phyloP scores from a whole-genome alignment of 768 basidiomycete genomes.

The Boletus reticulatus region DNA sequence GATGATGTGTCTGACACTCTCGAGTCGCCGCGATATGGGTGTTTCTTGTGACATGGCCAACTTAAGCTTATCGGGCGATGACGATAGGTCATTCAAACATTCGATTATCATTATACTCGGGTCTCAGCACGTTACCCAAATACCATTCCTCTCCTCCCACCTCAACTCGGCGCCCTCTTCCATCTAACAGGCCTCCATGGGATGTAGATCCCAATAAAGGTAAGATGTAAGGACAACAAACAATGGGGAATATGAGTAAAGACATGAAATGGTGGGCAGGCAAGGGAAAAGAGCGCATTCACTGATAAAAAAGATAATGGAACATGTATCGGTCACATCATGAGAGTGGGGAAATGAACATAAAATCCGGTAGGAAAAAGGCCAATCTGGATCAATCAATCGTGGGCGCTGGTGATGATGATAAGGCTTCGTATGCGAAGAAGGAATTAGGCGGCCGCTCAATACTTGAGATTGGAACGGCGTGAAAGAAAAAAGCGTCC shows the following conservation, averaged over 20 bases:
- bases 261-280: constrained; percentile 21
- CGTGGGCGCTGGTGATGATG: constrained; percentile 33
- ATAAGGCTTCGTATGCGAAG: constrained; percentile 24
- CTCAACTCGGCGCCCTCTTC: constrained; percentile 64
- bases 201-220: constrained; percentile 43
- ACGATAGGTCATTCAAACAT: no score
- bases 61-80: not conserved
- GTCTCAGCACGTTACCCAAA: not conserved
- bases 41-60: constrained; percentile 39
- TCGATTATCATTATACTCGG: not conserved
- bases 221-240: constrained; percentile 70
- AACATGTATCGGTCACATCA: constrained; percentile 24
- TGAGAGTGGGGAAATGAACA: constrained; percentile 20
- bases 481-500: constrained; percentile 80
- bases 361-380: constrained; percentile 24
- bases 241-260: constrained; percentile 25
- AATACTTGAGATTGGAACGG: constrained; percentile 16
- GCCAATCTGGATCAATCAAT: constrained; percentile 29
- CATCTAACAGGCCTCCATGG: constrained; percentile 56
- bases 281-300: constrained; percentile 17
- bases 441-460: constrained; percentile 32
- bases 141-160: constrained; percentile 12
- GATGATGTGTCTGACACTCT: constrained; percentile 78
- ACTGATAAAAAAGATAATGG: constrained; percentile 22
- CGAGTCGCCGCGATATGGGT: constrained; percentile 69